A percentile compares a stretch with the other conserved stretches of the same genome.
Evolutionary conservation across 1,284 basidiomycete genomes (phyloP).

Genomic region (Moesziomyces sp.): DNA sequence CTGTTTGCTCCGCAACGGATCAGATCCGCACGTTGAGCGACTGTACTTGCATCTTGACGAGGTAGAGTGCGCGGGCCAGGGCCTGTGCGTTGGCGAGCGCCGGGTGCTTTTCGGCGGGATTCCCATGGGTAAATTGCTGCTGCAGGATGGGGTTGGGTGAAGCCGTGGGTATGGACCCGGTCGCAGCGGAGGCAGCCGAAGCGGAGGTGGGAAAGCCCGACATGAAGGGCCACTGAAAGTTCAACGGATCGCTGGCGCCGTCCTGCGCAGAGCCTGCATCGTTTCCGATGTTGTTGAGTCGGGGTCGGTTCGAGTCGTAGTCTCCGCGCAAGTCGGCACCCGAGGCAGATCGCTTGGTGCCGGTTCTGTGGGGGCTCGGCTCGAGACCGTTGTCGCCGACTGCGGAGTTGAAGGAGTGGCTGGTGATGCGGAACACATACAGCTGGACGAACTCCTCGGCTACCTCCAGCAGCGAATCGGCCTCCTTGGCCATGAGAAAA

Average conservation of each 20-base stretch:
- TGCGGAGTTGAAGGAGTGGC: slow-evolving; percentile 41
- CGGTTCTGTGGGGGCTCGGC: slow-evolving; percentile 1
- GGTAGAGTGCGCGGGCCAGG: slow-evolving; percentile 38
- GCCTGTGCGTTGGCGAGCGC: slow-evolving; percentile 47
- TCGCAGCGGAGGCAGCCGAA: not conserved
- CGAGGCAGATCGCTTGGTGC: slow-evolving; percentile 35
- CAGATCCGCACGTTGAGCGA: slow-evolving; percentile 26
- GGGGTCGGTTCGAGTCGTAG: slow-evolving; percentile 4
- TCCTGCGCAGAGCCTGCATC: slow-evolving; percentile 6
- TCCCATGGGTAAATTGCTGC: slow-evolving; percentile 29
- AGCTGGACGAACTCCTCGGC: slow-evolving; percentile 50
- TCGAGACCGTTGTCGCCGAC: not conserved
- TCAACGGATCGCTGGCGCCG: slow-evolving; percentile 17
- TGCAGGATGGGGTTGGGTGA: slow-evolving; percentile 23
- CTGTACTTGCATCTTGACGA: slow-evolving; percentile 48
- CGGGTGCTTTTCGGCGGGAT: slow-evolving; percentile 47
- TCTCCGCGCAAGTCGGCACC: slow-evolving; percentile 16
- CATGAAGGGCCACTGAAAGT: slow-evolving; percentile 49
- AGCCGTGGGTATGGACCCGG: slow-evolving; percentile 1
- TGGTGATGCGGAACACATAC: slow-evolving; percentile 46
- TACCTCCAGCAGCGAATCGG: slow-evolving; percentile 33
- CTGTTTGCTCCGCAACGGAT: not conserved
- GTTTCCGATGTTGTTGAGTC: not conserved
- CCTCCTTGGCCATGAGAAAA: slow-evolving; percentile 53
- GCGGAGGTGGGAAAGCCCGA: slow-evolving; percentile 29